Percentiles rank a stretch among this genome's conserved stretches.
Evolutionary conservation across 768 basidiomycete genomes (phyloP).

Genomic region (Leccinum uliginosum): DNA sequence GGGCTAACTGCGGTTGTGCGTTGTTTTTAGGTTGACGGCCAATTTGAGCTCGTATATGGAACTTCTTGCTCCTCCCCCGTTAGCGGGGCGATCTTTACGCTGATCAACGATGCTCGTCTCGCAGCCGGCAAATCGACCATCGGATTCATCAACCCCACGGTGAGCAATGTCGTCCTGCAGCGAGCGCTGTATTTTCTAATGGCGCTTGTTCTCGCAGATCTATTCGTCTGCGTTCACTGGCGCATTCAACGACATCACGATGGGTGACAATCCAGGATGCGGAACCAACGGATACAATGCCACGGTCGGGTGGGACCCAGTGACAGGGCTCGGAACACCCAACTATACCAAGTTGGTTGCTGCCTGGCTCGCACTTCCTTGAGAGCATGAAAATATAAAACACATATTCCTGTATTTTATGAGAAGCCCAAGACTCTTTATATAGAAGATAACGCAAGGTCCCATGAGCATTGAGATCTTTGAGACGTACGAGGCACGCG

Average conservation of each 20-base stretch:
- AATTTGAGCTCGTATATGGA: slow-evolving; percentile 30
- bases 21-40: slow-evolving; percentile 33
- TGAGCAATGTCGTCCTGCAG: slow-evolving; percentile 32
- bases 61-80: slow-evolving; percentile 33
- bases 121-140: slow-evolving; percentile 28
- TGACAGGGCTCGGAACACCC: slow-evolving; percentile 33
- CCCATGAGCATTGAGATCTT: not conserved
- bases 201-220: slow-evolving; percentile 5
- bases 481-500: not conserved
- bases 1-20: not conserved
- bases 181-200: not conserved
- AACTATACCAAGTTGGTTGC: slow-evolving; percentile 49
- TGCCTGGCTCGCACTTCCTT: slow-evolving; percentile 38
- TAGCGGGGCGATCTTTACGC: slow-evolving; percentile 29
- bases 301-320: slow-evolving; percentile 27
- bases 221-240: slow-evolving; percentile 14
- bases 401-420: not conserved
- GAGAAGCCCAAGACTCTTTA: not conserved
- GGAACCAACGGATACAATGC: slow-evolving; percentile 26
- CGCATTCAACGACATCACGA: slow-evolving; percentile 19
- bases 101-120: slow-evolving; percentile 37
- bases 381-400: slow-evolving; percentile 5
- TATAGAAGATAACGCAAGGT: not conserved
- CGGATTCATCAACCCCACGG: slow-evolving; percentile 42
- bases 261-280: slow-evolving; percentile 25